Conservation (phyloP, 495 filamentous ascomycete genomes). For the Aspergillus bridgeri region DNA sequence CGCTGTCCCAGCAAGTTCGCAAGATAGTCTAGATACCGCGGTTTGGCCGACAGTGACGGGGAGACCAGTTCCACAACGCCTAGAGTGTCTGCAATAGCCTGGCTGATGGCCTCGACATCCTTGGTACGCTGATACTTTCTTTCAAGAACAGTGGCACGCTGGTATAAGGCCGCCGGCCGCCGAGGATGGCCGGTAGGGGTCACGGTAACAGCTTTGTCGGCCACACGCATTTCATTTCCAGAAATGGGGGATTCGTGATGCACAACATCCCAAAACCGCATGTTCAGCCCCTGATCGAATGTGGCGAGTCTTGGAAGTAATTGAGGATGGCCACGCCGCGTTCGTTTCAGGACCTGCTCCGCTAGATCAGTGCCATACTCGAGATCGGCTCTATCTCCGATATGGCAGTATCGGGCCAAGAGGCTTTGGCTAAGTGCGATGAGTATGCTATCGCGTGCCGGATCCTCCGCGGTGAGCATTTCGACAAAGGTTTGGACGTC, state of each 20-base stretch:
- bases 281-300: not conserved
- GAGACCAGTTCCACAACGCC: not conserved
- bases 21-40: not conserved
- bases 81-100: constrained; percentile 1
- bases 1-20: constrained; percentile 2
- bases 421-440: not conserved
- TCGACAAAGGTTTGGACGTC: not conserved
- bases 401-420: not conserved
- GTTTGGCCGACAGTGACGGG: not conserved
- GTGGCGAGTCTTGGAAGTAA: not conserved
- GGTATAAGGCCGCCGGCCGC: not conserved
- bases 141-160: not conserved
- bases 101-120: not conserved
- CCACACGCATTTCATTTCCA: constrained; percentile 1
- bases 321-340: not conserved
- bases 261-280: not conserved
- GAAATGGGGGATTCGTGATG: not conserved
- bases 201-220: not conserved
- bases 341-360: not conserved
- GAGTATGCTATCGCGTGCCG: not conserved
- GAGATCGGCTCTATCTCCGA: not conserved
- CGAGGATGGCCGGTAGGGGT: not conserved
- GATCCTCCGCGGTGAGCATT: not conserved
- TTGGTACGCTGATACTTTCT: constrained; percentile 2
- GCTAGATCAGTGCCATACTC: not conserved